Conservation (phyloP, 306 rosid species). For the Begonia loranthoides region DNA sequence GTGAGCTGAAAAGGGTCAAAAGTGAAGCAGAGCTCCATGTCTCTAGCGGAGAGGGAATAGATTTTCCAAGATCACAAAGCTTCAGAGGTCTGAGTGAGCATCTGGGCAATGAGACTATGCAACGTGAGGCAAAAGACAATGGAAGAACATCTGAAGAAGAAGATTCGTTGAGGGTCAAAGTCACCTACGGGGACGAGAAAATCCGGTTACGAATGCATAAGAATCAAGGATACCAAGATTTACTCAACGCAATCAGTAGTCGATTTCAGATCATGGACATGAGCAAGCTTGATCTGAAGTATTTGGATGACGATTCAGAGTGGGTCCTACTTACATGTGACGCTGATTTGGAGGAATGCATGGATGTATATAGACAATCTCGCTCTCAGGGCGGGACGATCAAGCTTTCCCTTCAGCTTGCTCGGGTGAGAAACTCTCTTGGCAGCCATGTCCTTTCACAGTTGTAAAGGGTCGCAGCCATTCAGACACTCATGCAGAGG, state of each 20-base stretch:
- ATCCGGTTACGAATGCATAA: conserved; percentile 57
- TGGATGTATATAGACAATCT: conserved; percentile 51
- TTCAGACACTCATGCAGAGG: no score
- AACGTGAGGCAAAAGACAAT: conserved; percentile 8
- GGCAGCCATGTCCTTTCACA: conserved; percentile 18
- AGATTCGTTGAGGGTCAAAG: conserved; percentile 42
- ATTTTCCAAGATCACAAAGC: conserved; percentile 45
- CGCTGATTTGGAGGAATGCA: conserved; percentile 82
- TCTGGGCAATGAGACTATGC: conserved; percentile 12
- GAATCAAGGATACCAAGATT: conserved; percentile 32
- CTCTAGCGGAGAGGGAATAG: conserved; percentile 18
- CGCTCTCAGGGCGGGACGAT: conserved; percentile 27
- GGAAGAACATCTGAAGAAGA: conserved; percentile 13
- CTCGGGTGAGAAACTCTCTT: conserved; percentile 22
- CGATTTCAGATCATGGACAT: conserved; percentile 52
- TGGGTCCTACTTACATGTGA: conserved; percentile 90
- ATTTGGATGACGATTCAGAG: conserved; percentile 86
- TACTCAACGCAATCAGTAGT: conserved; percentile 45
- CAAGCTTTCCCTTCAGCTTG: conserved; percentile 52
- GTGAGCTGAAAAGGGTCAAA: conserved; percentile 43
- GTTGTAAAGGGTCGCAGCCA: neutral
- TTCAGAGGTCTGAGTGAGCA: conserved; percentile 39
- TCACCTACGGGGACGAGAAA: conserved; percentile 62
- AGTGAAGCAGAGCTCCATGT: conserved; percentile 57
- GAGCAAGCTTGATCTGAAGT: conserved; percentile 50